Conservation (phyloP, 1,284 basidiomycete species). For the Bjerkandera adusta region DNA sequence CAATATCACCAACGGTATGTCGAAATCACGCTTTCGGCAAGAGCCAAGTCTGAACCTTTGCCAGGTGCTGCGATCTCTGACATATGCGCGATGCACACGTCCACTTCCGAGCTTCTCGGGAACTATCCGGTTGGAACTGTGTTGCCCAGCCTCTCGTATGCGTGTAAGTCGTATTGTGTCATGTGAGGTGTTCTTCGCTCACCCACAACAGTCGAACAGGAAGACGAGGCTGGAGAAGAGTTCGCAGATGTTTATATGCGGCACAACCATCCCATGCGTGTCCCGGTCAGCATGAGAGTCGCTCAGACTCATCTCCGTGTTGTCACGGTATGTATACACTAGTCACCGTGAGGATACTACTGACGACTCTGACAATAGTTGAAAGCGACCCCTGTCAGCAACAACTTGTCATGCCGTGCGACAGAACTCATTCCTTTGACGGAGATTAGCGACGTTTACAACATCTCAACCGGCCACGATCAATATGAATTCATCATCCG, state of each 20-base stretch:
- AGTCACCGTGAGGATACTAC: background rate
- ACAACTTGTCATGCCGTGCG: conserved; percentile 63
- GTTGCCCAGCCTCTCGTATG: conserved; percentile 47
- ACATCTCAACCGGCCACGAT: conserved; percentile 72
- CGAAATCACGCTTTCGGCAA: background rate
- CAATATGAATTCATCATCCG: conserved; percentile 82
- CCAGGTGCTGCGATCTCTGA: conserved; percentile 21
- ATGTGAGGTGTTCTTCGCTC: conserved; percentile 5
- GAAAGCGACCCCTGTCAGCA: conserved; percentile 62
- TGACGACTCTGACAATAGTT: conserved; percentile 38
- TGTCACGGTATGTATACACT: conserved; percentile 48
- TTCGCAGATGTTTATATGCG: conserved; percentile 66
- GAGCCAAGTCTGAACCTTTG: background rate
- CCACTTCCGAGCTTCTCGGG: conserved; percentile 47
- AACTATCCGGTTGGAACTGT: conserved; percentile 47
- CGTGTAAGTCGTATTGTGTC: conserved; percentile 39
- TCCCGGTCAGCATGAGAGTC: conserved; percentile 63
- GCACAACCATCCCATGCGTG: conserved; percentile 54
- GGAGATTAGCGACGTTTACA: conserved; percentile 85
- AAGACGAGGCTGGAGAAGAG: conserved; percentile 49
- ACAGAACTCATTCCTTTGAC: conserved; percentile 77
- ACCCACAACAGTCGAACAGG: conserved; percentile 46
- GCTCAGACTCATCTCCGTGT: conserved; percentile 66
- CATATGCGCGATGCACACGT: conserved; percentile 23
- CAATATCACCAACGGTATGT: conserved; percentile 70